Base-by-base conservation (phyloP, 2,329 filamentous ascomycete species). In the Pseudodiploospora longispora region DNA sequence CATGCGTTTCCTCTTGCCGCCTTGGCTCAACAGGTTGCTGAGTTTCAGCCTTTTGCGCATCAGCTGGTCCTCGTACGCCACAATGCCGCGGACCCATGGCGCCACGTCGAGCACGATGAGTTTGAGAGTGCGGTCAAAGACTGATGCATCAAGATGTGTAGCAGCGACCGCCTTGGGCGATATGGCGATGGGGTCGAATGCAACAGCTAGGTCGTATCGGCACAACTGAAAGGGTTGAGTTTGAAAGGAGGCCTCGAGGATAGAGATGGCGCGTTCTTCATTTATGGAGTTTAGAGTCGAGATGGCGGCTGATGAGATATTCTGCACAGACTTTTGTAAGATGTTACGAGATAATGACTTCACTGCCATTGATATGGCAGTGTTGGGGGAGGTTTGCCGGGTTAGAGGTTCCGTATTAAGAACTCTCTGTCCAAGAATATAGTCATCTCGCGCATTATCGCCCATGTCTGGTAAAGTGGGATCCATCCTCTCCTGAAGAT, bases 31-130 rank as follows among this genome's bases (percentile, higher is more conserved):
- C 1, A 88, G 61, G 43, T 71, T 79, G 51, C 78, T 80, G 7
- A 86, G 63, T 12, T 75, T 74, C 6, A 77, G 60, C 8, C 87
- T 77, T 50, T 87, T 78, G 48, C 79, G 70, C 55, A 88, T 83
- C 1, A 93, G 74, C 1, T 72, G 73, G 19, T 80, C 68, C 54
- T 97, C 91, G 57, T 83, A 85, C 0, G 81, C 73, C 2, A 91
- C 81, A 47, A 98, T 97, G 33, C 76, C 74, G 8, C 94, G 85
- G n/a, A 97, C 78, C 60, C 87, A 97, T 0, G 94, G 93, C 0
- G 89, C 90, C 2, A 97, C 71, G 50, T 98, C 93, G 9, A 83
- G 68, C 0, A 78, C 74, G 30, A 95, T 78, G 19, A 82, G 69
- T 1, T 64, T 61, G 54, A 85, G 67, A 0, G 80, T 80, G 36